Evolutionary conservation across 2,329 filamentous ascomycete species (phyloP).

Genomic region (Stenocarpella maydis): DNA sequence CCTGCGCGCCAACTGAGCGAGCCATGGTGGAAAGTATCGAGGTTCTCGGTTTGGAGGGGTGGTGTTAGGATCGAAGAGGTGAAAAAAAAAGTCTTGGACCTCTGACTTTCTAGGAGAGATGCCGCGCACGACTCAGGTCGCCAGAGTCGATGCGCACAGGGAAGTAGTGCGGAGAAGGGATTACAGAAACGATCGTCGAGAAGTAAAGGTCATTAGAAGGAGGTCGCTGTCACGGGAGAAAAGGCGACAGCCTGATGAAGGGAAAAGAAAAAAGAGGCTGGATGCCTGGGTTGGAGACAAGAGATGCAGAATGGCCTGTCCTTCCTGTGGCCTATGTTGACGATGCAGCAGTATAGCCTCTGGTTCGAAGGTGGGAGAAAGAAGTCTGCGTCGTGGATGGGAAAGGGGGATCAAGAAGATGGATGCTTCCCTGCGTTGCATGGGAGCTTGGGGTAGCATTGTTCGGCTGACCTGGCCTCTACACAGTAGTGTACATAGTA

Average conservation of each 20-base stretch:
- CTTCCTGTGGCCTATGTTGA: conserved; percentile 30
- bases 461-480: conserved; percentile 22
- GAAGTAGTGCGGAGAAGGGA: conserved; percentile 32
- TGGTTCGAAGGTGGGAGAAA: conserved; percentile 27
- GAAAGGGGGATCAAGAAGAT: conserved; percentile 34
- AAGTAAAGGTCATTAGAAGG: conserved; percentile 54
- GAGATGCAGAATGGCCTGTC: conserved; percentile 22
- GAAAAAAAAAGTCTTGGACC: background rate
- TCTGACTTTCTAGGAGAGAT: conserved; percentile 10
- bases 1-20: conserved; percentile 50
- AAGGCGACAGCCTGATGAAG: conserved; percentile 38
- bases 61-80: conserved; percentile 10
- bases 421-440: conserved; percentile 16
- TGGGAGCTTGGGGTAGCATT: conserved; percentile 25
- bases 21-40: conserved; percentile 45
- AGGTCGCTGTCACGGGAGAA: conserved; percentile 39
- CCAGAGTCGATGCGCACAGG: conserved; percentile 1
- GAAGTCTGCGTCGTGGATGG: conserved; percentile 22
- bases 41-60: background rate
- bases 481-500: too few relatives aligned
- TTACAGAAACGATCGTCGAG: conserved; percentile 50
- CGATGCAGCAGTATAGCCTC: conserved; percentile 24
- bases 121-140: conserved; percentile 14
- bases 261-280: conserved; percentile 36
- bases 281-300: conserved; percentile 16